Percentiles rank a stretch among this genome's conserved stretches.
Conservation (phyloP, 352 stramenopile genomes). For the Pythium rishiriense region DNA sequence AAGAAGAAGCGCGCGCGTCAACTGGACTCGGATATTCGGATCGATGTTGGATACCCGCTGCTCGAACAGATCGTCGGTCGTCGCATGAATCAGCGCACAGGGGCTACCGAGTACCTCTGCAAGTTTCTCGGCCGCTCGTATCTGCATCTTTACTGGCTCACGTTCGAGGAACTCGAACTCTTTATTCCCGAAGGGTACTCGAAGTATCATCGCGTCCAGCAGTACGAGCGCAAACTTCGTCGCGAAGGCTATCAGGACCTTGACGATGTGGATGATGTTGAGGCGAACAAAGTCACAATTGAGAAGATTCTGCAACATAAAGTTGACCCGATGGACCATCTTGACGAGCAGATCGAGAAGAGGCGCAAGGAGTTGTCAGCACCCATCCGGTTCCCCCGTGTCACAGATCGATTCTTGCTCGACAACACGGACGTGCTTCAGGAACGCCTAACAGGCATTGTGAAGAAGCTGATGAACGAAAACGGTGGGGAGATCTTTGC, state of each 20-base stretch:
- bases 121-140: slow-evolving; percentile 89
- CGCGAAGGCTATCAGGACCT: slow-evolving; percentile 83
- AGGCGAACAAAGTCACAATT: slow-evolving; percentile 85
- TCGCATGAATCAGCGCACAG: slow-evolving; percentile 72
- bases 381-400: slow-evolving; percentile 58
- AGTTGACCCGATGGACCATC: slow-evolving; percentile 72
- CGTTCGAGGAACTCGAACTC: slow-evolving; percentile 82
- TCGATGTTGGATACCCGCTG: slow-evolving; percentile 59
- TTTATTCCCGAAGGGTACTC: slow-evolving; percentile 86
- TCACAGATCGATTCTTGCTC: slow-evolving; percentile 83
- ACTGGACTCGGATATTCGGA: slow-evolving; percentile 62
- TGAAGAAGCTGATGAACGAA: slow-evolving; percentile 83
- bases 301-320: slow-evolving; percentile 90
- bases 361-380: slow-evolving; percentile 53
- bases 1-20: slow-evolving; percentile 77
- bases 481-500: slow-evolving; percentile 83
- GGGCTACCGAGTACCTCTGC: slow-evolving; percentile 81
- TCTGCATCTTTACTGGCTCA: slow-evolving; percentile 88
- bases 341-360: slow-evolving; percentile 86
- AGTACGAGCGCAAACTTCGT: slow-evolving; percentile 81
- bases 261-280: slow-evolving; percentile 87
- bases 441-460: slow-evolving; percentile 74
- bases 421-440: slow-evolving; percentile 68
- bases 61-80: slow-evolving; percentile 85
- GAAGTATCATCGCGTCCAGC: slow-evolving; percentile 81